phyloP scores from a whole-genome alignment of 108 stramenopile genomes.

The Skeletonema costatum region DNA sequence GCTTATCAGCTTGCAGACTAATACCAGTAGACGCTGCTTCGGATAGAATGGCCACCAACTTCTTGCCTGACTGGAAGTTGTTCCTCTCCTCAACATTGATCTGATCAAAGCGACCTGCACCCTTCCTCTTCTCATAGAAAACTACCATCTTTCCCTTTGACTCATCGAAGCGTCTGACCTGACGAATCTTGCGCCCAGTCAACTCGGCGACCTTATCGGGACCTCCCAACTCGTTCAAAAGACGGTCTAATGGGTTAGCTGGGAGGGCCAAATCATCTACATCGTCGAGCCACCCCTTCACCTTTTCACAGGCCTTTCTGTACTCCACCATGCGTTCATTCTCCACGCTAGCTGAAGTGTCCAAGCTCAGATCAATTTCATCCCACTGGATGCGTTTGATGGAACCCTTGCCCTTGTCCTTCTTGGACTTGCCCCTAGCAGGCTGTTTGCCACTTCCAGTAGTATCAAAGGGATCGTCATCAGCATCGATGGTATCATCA shows the following conservation, averaged over 20 bases:
- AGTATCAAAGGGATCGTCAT: background rate
- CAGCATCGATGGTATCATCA: background rate
- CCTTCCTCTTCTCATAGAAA: conserved; percentile 43
- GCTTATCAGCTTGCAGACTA: conserved; percentile 54
- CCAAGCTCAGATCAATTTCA: conserved; percentile 5
- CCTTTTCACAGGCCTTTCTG: conserved; percentile 2
- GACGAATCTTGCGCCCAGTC: conserved; percentile 53
- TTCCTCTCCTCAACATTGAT: conserved; percentile 72
- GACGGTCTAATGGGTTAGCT: conserved; percentile 44
- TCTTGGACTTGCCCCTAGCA: background rate
- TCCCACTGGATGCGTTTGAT: background rate
- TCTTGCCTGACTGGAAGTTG: conserved; percentile 59
- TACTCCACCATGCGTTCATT: conserved; percentile 13
- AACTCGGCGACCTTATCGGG: conserved; percentile 51
- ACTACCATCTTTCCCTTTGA: conserved; percentile 23
- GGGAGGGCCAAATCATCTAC: conserved; percentile 33
- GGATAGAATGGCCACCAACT: conserved; percentile 73
- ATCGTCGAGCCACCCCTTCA: conserved; percentile 9
- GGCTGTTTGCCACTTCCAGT: background rate
- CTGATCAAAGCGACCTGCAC: conserved; percentile 42
- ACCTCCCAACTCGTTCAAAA: conserved; percentile 58
- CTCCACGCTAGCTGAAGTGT: background rate
- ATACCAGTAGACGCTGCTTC: conserved; percentile 81
- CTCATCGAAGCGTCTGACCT: conserved; percentile 16
- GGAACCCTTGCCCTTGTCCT: background rate